A percentile compares a stretch with the other conserved stretches of the same genome.
Conservation (phyloP, 2,329 filamentous ascomycete genomes). For the Lasiodiplodia theobromae region DNA sequence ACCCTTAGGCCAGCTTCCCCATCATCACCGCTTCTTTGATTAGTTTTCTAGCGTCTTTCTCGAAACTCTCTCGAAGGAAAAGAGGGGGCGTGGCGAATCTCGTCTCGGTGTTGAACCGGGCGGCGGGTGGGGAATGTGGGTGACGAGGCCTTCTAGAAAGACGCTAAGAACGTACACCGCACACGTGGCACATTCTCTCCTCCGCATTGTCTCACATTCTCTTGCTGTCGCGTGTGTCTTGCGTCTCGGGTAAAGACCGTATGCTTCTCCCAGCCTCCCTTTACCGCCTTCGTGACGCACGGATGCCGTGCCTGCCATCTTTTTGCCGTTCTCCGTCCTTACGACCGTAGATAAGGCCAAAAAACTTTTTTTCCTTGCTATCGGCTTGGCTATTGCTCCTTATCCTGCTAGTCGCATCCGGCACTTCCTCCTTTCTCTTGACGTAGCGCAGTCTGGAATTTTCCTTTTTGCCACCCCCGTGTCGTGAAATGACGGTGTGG, state of each 20-base stretch:
- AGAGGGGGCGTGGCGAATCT: not conserved
- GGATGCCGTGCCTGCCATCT: not conserved
- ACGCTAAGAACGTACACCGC: not conserved
- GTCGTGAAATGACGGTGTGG: slow-evolving; percentile 26
- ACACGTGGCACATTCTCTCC: slow-evolving; percentile 16
- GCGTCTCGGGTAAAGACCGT: not conserved
- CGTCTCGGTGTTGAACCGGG: slow-evolving; percentile 1
- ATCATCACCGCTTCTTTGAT: slow-evolving; percentile 25
- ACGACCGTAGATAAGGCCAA: slow-evolving; percentile 7
- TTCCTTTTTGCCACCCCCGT: not conserved
- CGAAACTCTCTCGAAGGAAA: slow-evolving; percentile 9
- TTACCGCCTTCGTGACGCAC: slow-evolving; percentile 5
- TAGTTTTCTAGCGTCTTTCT: slow-evolving; percentile 19
- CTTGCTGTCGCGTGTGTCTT: not conserved
- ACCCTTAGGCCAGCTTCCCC: slow-evolving; percentile 12
- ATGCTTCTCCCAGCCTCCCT: not conserved
- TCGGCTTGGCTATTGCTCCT: not conserved
- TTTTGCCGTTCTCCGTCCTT: not conserved
- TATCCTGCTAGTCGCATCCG: not conserved
- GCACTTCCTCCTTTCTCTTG: not conserved
- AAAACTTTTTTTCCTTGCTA: not conserved
- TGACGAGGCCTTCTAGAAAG: slow-evolving; percentile 19
- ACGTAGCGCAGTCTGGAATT: not conserved
- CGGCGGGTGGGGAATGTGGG: slow-evolving; percentile 21
- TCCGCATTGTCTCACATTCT: slow-evolving; percentile 17